phyloP scores from a whole-genome alignment of 192 early-diverging fungal species.

The Umbelopsis ramanniana region DNA sequence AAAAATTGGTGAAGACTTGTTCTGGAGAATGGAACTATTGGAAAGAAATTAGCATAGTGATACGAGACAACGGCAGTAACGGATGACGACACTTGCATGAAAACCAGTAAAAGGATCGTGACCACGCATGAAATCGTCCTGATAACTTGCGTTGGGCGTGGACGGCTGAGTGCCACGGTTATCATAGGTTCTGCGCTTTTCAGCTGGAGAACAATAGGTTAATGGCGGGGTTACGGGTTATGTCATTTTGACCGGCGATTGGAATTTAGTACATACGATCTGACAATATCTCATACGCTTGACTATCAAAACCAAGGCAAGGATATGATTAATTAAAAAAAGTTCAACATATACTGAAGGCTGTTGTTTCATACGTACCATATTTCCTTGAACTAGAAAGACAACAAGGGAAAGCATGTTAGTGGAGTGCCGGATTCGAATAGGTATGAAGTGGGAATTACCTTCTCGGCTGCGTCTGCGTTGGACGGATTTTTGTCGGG shows the following conservation, averaged over 20 bases:
- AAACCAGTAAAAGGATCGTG: conserved; percentile 22
- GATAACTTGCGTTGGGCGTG: neutral
- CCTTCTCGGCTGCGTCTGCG: conserved; percentile 35
- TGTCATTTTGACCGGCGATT: neutral
- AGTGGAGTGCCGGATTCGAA: no score
- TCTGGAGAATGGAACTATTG: conserved; percentile 42
- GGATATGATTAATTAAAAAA: neutral
- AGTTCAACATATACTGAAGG: neutral
- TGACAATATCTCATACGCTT: conserved; percentile 45
- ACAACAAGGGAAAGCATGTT: neutral
- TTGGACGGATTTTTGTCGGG: conserved; percentile 58
- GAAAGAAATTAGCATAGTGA: neutral
- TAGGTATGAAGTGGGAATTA: conserved; percentile 3
- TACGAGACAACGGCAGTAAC: neutral
- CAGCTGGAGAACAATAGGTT: conserved; percentile 17
- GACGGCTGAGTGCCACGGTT: conserved; percentile 14
- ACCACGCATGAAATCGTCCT: neutral
- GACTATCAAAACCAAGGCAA: conserved; percentile 11
- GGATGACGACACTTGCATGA: conserved; percentile 25
- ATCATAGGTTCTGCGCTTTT: conserved; percentile 41
- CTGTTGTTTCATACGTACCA: conserved; percentile 7
- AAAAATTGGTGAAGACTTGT: conserved; percentile 41
- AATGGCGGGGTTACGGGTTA: neutral
- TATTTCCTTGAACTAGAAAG: conserved; percentile 30
- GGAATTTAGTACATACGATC: conserved; percentile 33